These are phyloP conservation scores for Puccinia hordei DNA, from an alignment of 1,284 basidiomycete species.

Conservation along the genomic window DNA sequence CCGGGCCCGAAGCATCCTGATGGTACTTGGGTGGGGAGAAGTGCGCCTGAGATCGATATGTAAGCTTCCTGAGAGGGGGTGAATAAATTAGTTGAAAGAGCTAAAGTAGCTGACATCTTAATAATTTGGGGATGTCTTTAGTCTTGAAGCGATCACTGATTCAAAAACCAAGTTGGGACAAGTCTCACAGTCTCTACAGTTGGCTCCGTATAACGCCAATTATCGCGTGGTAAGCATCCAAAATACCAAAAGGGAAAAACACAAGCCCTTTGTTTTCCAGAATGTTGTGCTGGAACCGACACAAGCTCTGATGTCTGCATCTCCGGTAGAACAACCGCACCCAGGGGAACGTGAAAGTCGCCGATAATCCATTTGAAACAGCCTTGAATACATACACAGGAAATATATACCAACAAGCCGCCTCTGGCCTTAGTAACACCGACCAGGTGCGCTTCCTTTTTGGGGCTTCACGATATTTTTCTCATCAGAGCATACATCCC, in stretches of 20 bases:
- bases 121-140: neutral
- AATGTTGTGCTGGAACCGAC: constrained; percentile 52
- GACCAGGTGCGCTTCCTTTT: constrained; percentile 49
- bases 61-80: constrained; percentile 50
- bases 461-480: neutral
- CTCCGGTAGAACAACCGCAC: constrained; percentile 25
- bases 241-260: constrained; percentile 34
- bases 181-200: constrained; percentile 59
- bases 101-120: neutral
- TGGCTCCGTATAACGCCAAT: constrained; percentile 59
- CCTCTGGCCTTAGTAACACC: constrained; percentile 56
- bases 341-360: constrained; percentile 49
- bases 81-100: neutral
- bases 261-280: constrained; percentile 52
- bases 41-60: constrained; percentile 60
- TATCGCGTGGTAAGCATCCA: constrained; percentile 55
- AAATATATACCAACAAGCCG: constrained; percentile 57
- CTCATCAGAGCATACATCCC: neutral
- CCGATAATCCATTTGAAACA: constrained; percentile 49
- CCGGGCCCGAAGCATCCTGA: constrained; percentile 60
- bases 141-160: constrained; percentile 56
- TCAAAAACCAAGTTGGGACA: constrained; percentile 53
- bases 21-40: constrained; percentile 56
- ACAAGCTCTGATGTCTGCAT: constrained; percentile 54
- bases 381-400: constrained; percentile 56